Base-by-base conservation (phyloP, 129 eudicot genomes). In the Tagetes patula region DNA sequence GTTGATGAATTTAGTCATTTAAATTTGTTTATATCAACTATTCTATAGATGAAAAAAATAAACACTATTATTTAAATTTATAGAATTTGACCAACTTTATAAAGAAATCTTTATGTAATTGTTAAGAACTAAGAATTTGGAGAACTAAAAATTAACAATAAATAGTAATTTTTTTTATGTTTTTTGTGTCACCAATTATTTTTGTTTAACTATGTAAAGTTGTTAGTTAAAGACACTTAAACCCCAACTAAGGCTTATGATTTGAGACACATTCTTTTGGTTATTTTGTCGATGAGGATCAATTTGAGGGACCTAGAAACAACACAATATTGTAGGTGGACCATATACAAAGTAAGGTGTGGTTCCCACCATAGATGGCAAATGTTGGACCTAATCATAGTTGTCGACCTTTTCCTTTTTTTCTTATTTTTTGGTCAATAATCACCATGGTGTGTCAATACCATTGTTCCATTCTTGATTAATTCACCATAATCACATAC, bases 331-430 rank as follows among this genome's bases (percentile, higher is more conserved):
- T 70, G 84, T 68, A 37, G 72, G 88, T 85, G 86, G 93, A 70
- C 90, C 90, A 65, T 80, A 63, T 37, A 27, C 31, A 85, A 85
- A 82, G 84, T 69, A 78, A 75, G 70, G 74, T 49, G 60, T 43
- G 48, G 83, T 90, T 36, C 73, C 87, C 88, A 72, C 73, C 47
- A 30, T 54, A 74, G 80, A 83, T 84, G 86, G 81, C 79, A 69
- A 63, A 81, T 84, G 86, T 75, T 76, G 83, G 86, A 85, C 74
- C 75, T 83, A 85, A 88, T 85, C 94, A 88, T 88, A 31, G 49
- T 63, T 83, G 72, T 80, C 77, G 30, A 73, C 31, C 76, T 74
- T 75, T 80, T 69, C 67, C 72, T 74, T 77, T 73, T 71, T 69
- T 74, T 71, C 55, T 39, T 39, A 39, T 14, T 77, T 77, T 65